Conservation (phyloP, 331 rosid genomes). For the Prunus yedoensis region DNA sequence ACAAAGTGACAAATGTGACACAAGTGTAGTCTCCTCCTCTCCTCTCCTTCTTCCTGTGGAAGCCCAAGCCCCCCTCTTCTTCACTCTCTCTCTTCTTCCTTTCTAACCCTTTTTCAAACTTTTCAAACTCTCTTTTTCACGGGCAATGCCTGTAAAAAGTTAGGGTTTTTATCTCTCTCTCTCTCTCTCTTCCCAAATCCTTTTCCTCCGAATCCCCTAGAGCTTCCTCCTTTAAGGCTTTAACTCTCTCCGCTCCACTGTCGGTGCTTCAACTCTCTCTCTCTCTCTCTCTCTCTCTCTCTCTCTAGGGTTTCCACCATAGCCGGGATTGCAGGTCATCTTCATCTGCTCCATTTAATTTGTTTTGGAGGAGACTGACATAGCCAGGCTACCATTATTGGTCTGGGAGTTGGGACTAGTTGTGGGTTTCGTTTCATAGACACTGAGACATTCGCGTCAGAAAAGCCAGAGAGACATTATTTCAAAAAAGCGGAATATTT, state of each 20-base stretch:
- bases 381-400: not conserved
- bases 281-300: slow-evolving; percentile 1
- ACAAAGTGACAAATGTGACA: slow-evolving; percentile 5
- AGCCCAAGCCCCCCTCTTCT: too few relatives aligned
- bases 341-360: not conserved
- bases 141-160: slow-evolving; percentile 49
- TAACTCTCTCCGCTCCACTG: too few relatives aligned
- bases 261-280: slow-evolving; percentile 37
- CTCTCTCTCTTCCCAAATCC: not conserved
- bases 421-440: slow-evolving; percentile 34
- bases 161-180: slow-evolving; percentile 29
- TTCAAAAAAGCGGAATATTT: slow-evolving; percentile 44
- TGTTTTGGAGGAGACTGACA: not conserved
- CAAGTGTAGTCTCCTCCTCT: not conserved
- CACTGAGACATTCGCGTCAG: slow-evolving; percentile 19
- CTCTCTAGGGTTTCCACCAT: slow-evolving; percentile 29
- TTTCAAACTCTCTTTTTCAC: slow-evolving; percentile 43
- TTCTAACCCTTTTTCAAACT: slow-evolving; percentile 33
- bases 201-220: slow-evolving; percentile 10
- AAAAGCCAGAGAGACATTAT: slow-evolving; percentile 28
- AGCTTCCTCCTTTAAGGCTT: slow-evolving; percentile 28
- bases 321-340: slow-evolving; percentile 11
- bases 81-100: slow-evolving; percentile 9
- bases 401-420: slow-evolving; percentile 10
- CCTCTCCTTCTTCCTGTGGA: slow-evolving; percentile 3